phyloP scores from a whole-genome alignment of 2,329 filamentous ascomycete species.

The Coniochaeta sp. region DNA sequence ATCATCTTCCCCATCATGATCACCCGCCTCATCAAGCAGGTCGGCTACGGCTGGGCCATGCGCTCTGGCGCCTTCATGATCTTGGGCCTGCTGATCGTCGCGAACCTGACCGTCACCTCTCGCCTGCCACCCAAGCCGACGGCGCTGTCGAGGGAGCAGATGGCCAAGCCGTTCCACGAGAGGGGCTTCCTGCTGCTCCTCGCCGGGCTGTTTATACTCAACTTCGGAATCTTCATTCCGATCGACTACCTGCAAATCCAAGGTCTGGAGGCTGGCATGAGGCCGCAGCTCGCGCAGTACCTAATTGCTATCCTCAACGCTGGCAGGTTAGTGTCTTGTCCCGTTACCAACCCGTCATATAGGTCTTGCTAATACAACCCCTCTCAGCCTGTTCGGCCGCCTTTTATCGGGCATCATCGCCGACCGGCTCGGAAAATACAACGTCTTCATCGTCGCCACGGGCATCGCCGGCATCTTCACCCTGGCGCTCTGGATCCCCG shows the following conservation, averaged over 20 bases:
- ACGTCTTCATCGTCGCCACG: slow-evolving; percentile 30
- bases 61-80: slow-evolving; percentile 39
- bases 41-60: slow-evolving; percentile 42
- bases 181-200: neutral
- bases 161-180: slow-evolving; percentile 1
- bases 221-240: slow-evolving; percentile 4
- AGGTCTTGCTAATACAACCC: neutral
- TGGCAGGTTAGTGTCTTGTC: slow-evolving; percentile 1
- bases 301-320: slow-evolving; percentile 19
- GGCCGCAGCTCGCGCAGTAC: slow-evolving; percentile 12
- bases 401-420: slow-evolving; percentile 8
- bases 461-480: slow-evolving; percentile 22
- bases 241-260: slow-evolving; percentile 16
- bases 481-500: slow-evolving; percentile 23
- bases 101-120: slow-evolving; percentile 28
- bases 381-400: slow-evolving; percentile 11
- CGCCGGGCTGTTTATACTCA: neutral
- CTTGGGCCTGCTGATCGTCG: slow-evolving; percentile 26
- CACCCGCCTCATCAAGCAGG: slow-evolving; percentile 41
- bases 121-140: slow-evolving; percentile 35
- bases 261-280: slow-evolving; percentile 12
- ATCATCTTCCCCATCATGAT: slow-evolving; percentile 54
- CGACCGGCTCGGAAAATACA: slow-evolving; percentile 13
- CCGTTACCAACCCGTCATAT: neutral
- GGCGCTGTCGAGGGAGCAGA: neutral